A percentile compares a stretch with the other conserved stretches of the same genome.
phyloP scores from a whole-genome alignment of 768 basidiomycete genomes.

The Russula lepida region DNA sequence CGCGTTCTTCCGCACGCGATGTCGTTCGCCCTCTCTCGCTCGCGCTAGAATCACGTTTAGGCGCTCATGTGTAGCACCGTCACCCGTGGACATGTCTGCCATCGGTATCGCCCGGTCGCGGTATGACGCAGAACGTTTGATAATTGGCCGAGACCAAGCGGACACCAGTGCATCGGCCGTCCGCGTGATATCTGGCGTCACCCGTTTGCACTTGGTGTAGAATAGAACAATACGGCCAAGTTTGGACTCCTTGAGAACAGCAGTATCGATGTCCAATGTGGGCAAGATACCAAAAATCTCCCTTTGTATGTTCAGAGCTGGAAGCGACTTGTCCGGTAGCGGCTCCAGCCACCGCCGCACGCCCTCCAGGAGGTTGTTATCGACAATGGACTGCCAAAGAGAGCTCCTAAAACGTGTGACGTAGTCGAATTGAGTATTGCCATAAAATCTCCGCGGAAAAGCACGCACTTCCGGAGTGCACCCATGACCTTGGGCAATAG shows the following conservation, averaged over 20 bases:
- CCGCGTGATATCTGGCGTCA: constrained; percentile 71
- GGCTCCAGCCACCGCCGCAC: constrained; percentile 92
- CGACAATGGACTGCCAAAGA: constrained; percentile 85
- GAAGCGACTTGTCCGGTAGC: constrained; percentile 83
- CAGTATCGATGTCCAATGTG: constrained; percentile 88
- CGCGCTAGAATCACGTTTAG: constrained; percentile 63
- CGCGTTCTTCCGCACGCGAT: constrained; percentile 64
- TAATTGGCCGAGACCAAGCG: constrained; percentile 83
- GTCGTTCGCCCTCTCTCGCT: constrained; percentile 60
- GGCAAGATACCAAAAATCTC: constrained; percentile 77
- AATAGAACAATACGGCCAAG: constrained; percentile 87
- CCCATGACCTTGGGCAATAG: constrained; percentile 88
- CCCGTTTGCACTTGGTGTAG: constrained; percentile 93
- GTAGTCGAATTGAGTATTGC: constrained; percentile 8
- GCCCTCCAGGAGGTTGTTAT: constrained; percentile 88
- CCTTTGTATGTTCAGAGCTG: constrained; percentile 91
- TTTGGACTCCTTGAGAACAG: constrained; percentile 83
- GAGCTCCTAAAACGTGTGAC: constrained; percentile 47
- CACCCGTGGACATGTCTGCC: constrained; percentile 35
- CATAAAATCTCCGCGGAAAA: not conserved
- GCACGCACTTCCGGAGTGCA: constrained; percentile 78
- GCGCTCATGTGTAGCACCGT: constrained; percentile 39
- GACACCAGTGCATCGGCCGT: constrained; percentile 79
- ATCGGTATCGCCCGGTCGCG: constrained; percentile 62
- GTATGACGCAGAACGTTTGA: constrained; percentile 81